These are phyloP conservation scores for Hura crepitans DNA, from an alignment of 441 rosid species.

Conservation along the genomic window DNA sequence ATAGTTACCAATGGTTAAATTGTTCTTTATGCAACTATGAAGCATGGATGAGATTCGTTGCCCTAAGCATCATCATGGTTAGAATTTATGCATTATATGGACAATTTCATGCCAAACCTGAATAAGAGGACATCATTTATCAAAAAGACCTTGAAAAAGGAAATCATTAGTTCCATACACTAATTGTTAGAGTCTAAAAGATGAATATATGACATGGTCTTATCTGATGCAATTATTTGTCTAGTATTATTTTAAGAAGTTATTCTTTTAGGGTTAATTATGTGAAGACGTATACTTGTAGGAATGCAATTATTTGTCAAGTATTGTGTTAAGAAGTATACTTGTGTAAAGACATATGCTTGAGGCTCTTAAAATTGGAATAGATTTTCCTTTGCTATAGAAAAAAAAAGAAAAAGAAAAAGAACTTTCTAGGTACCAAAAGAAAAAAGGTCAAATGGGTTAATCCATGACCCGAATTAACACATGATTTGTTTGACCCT, in stretches of 20 bases:
- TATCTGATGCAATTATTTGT: neutral
- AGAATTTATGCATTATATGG: constrained; percentile 76
- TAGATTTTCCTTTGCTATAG: no score
- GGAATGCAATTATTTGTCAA: no score
- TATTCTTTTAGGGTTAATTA: neutral
- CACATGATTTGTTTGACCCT: no score
- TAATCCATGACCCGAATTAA: no score
- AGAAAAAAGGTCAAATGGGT: no score
- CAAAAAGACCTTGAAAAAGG: constrained; percentile 52
- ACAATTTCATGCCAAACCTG: constrained; percentile 64
- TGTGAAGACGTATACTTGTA: neutral
- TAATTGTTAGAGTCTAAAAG: neutral
- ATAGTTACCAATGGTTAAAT: neutral
- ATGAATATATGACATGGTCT: no score
- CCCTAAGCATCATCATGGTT: constrained; percentile 56
- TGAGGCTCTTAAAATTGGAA: no score
- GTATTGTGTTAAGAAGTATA: no score
- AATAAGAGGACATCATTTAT: constrained; percentile 48
- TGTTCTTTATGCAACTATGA: constrained; percentile 58
- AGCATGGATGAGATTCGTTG: constrained; percentile 86
- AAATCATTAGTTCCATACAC: constrained; percentile 9
- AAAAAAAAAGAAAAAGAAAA: no score
- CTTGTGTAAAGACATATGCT: no score
- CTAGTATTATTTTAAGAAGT: neutral
- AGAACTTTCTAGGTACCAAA: no score